Percentiles rank a stretch among this genome's conserved stretches.
Evolutionary conservation across 2,329 filamentous ascomycete genomes (phyloP).

Genomic region (Claviceps spartinae): DNA sequence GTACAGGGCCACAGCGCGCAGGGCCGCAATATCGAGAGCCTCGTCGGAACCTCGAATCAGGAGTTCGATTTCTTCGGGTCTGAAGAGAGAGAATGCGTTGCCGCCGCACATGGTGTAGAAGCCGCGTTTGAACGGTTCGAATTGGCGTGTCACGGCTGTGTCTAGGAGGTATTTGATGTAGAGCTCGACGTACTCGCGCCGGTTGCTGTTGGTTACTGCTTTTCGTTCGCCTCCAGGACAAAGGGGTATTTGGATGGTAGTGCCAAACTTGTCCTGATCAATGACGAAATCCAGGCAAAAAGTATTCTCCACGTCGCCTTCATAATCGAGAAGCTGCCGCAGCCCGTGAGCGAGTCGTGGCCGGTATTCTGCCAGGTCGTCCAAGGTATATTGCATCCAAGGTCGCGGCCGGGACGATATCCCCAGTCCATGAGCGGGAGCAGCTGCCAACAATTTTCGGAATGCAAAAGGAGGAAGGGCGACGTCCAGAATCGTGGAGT

Average conservation of each 20-base stretch:
- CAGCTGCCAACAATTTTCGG: slow-evolving; percentile 68
- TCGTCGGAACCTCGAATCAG: slow-evolving; percentile 78
- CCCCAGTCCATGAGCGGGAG: slow-evolving; percentile 45
- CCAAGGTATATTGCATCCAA: slow-evolving; percentile 59
- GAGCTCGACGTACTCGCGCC: slow-evolving; percentile 73
- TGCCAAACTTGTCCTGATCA: slow-evolving; percentile 65
- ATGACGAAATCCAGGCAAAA: slow-evolving; percentile 76
- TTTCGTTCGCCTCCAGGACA: slow-evolving; percentile 59
- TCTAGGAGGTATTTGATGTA: slow-evolving; percentile 75
- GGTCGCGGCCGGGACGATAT: slow-evolving; percentile 43
- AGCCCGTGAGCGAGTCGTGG: slow-evolving; percentile 65
- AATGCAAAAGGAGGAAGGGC: slow-evolving; percentile 82
- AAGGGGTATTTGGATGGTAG: slow-evolving; percentile 51
- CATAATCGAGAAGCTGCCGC: slow-evolving; percentile 63
- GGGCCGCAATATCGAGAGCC: slow-evolving; percentile 59
- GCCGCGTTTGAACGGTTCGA: slow-evolving; percentile 85
- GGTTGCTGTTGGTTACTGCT: slow-evolving; percentile 71
- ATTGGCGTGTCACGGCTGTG: slow-evolving; percentile 63
- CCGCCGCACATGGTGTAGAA: slow-evolving; percentile 88
- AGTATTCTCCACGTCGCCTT: slow-evolving; percentile 67
- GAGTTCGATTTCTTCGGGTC: slow-evolving; percentile 83
- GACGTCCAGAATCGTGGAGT: slow-evolving; percentile 83
- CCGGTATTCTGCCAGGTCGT: slow-evolving; percentile 72
- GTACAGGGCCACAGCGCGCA: slow-evolving; percentile 66
- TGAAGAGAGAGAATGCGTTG: slow-evolving; percentile 75